Conservation (phyloP, 202 grass and related monocot genomes). For the Digitaria exilis region DNA sequence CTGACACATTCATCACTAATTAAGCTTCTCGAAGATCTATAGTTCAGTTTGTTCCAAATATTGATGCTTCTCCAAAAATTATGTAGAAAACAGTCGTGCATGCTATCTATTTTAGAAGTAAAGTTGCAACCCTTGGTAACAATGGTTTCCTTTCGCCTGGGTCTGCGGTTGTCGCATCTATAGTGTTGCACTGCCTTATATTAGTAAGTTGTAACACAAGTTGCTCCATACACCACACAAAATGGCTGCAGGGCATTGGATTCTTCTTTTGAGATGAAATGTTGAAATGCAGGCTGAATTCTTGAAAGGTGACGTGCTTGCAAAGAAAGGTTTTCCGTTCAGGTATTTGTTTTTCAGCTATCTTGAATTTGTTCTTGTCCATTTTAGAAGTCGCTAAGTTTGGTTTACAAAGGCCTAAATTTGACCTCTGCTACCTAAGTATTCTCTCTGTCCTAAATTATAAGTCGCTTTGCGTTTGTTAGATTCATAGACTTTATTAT, state of each 20-base stretch:
- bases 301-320: background rate
- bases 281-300: background rate
- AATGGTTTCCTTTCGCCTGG: background rate
- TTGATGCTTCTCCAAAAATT: constrained; percentile 3
- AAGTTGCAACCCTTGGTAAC: background rate
- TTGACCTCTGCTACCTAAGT: background rate
- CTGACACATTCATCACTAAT: background rate
- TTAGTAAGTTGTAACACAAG: background rate
- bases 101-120: background rate
- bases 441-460: background rate
- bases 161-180: background rate
- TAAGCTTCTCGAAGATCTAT: constrained; percentile 30
- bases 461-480: no score
- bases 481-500: no score
- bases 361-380: background rate
- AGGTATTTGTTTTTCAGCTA: background rate
- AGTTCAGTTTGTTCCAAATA: constrained; percentile 30
- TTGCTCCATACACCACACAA: background rate
- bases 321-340: background rate
- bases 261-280: background rate
- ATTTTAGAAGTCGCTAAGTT: no score
- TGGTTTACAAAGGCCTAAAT: no score
- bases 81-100: background rate
- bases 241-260: background rate
- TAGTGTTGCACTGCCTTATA: background rate